Conservation (phyloP, 176 grass and related monocot genomes). For the Musa beccarii region DNA sequence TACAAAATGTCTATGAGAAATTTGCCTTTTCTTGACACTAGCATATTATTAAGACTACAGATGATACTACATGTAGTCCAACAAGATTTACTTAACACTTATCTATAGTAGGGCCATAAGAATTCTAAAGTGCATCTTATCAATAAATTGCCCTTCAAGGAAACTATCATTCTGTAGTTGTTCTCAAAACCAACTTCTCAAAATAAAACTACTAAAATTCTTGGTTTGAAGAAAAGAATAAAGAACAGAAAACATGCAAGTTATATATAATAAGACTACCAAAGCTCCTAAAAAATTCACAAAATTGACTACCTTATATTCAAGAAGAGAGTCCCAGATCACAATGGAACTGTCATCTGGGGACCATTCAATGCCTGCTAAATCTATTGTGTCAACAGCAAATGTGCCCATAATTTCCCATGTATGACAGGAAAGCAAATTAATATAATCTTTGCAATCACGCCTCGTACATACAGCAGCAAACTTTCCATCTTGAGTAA, state of each 20-base stretch:
- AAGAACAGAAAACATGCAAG: too few relatives aligned
- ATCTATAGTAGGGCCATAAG: neutral
- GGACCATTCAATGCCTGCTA: conserved; percentile 83
- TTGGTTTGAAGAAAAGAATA: too few relatives aligned
- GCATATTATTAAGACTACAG: neutral
- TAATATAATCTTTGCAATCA: conserved; percentile 95
- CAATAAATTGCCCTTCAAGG: neutral
- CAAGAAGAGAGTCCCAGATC: conserved; percentile 94
- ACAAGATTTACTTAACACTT: neutral
- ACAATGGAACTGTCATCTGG: conserved; percentile 87
- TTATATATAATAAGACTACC: neutral
- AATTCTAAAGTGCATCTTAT: neutral
- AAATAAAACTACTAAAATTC: too few relatives aligned
- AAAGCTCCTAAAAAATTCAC: neutral
- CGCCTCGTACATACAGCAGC: conserved; percentile 77
- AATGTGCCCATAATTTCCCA: conserved; percentile 89
- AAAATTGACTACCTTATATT: conserved; percentile 59
- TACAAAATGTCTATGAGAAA: too few relatives aligned
- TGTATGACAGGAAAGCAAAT: conserved; percentile 83
- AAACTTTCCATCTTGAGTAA: conserved; percentile 87
- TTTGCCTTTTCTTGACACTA: too few relatives aligned
- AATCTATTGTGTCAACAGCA: conserved; percentile 75
- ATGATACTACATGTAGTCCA: neutral
- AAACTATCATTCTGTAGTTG: too few relatives aligned
- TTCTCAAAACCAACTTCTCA: too few relatives aligned